phyloP scores from a whole-genome alignment of 2,329 filamentous ascomycete species.

The Scolecobasidium constrictum region DNA sequence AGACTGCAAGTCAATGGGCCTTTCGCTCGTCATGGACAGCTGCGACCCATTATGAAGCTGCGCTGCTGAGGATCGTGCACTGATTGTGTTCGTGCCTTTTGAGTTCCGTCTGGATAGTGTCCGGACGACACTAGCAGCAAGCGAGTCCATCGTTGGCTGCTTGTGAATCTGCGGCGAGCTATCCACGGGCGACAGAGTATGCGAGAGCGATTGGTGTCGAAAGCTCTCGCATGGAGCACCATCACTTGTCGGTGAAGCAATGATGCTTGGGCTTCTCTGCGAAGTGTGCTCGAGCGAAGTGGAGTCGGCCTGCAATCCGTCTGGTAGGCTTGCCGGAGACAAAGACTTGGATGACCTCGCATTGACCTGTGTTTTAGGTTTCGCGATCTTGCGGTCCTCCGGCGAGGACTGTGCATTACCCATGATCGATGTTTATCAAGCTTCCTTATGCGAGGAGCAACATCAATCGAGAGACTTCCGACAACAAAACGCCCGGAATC shows the following conservation, averaged over 20 bases:
- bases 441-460: too few species aligned
- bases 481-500: too few species aligned
- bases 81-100: neutral
- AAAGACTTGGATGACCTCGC: neutral
- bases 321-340: neutral
- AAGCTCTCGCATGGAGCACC: neutral
- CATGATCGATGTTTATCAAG: too few species aligned
- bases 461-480: too few species aligned
- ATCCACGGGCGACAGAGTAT: neutral
- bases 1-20: slow-evolving; percentile 29
- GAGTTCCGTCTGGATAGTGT: slow-evolving; percentile 1
- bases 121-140: slow-evolving; percentile 3
- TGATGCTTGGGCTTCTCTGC: neutral
- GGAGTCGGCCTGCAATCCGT: neutral
- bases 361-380: neutral
- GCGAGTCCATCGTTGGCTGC: neutral
- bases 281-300: neutral
- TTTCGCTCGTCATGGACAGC: slow-evolving; percentile 1
- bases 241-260: neutral
- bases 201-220: slow-evolving; percentile 2
- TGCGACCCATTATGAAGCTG: neutral
- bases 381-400: neutral
- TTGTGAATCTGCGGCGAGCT: neutral
- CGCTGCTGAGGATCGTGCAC: neutral
- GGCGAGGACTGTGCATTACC: slow-evolving; percentile 9